Evolutionary conservation across 495 filamentous ascomycete genomes (phyloP), one percentile per base, ranked within the genome.

Genomic region (Ascobolus immersus): DNA sequence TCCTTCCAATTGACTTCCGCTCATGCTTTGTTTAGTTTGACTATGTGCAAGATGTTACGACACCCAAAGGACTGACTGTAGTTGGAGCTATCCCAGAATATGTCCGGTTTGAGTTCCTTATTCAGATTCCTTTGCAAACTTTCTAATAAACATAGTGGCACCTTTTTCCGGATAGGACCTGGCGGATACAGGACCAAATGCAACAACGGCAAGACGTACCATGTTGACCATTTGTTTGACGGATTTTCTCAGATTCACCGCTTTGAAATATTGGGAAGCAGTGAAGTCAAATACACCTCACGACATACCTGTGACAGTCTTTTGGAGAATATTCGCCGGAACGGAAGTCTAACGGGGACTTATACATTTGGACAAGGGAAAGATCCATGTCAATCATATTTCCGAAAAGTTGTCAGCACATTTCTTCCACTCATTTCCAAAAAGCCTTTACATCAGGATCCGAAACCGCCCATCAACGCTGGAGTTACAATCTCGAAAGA

Each of bases 151-250:
- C n/a, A 2, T 21, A 50, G 47, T 17, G 77, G 77, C 4, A 55
- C 58, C 1, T 57, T 86, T 3, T 81, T 72, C 42, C 64, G 77
- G 3, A 82, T 71, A 2, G 76, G 77, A 0, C 73, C 73, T 0
- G 71, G 73, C 0, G 54, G 59, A 12, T 61, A 60, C 38, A 62
- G 61, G 36, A 45, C 74, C 5, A 51, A 69, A 27, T 59, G 58
- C 11, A 60, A 67, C 11, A 51, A 62, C 1, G 64, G 62, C 20
- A 59, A 59, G 1, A 64, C 60, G 0, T 65, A 65, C 40, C 50
- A 54, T 18, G 52, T 65, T 5, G 61, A 52, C 0, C 77, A 86
- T 44, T 86, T 77, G 77, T 78, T 81, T 38, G 71, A 81, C 49
- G 69, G 73, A n/a, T 67, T 80, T 27, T 60, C 60, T n/a, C 71